phyloP scores from a whole-genome alignment of 2,329 filamentous ascomycete genomes.

The Trichoderma lentiforme region DNA sequence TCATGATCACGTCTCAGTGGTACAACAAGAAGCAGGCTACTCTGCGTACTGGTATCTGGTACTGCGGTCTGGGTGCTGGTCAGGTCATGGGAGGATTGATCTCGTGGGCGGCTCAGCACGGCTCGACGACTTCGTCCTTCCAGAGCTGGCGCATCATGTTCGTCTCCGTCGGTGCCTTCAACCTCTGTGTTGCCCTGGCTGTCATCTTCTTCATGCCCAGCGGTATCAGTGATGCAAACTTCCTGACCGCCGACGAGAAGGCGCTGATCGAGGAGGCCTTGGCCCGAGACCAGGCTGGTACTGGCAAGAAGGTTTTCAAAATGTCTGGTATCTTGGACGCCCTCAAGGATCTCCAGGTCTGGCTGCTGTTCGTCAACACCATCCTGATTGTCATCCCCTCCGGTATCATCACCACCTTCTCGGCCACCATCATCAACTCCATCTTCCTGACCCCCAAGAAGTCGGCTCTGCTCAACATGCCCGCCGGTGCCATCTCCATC shows the following conservation, averaged over 20 bases:
- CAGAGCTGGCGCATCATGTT: slow-evolving; percentile 52
- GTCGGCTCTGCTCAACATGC: slow-evolving; percentile 47
- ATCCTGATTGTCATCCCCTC: slow-evolving; percentile 27
- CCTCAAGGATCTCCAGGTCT: slow-evolving; percentile 39
- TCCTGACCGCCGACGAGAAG: slow-evolving; percentile 25
- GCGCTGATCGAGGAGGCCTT: slow-evolving; percentile 57
- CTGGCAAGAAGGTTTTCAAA: slow-evolving; percentile 41
- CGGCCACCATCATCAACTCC: slow-evolving; percentile 33
- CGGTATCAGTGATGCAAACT: slow-evolving; percentile 21
- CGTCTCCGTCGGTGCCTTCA: slow-evolving; percentile 46
- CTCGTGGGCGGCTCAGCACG: slow-evolving; percentile 52
- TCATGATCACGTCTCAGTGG: slow-evolving; percentile 43
- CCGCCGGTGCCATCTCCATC: slow-evolving; percentile 28
- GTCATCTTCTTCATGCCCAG: slow-evolving; percentile 45
- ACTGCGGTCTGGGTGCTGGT: slow-evolving; percentile 26
- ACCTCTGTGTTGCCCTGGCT: slow-evolving; percentile 43
- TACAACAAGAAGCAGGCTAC: slow-evolving; percentile 45
- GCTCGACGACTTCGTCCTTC: slow-evolving; percentile 30
- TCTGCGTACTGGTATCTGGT: slow-evolving; percentile 40
- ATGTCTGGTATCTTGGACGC: slow-evolving; percentile 40
- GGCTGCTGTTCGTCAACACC: slow-evolving; percentile 34
- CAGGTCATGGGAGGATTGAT: slow-evolving; percentile 44
- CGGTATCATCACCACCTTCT: slow-evolving; percentile 34
- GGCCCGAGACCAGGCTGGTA: slow-evolving; percentile 41
- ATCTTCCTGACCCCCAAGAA: slow-evolving; percentile 33